Conservation (phyloP, 2,329 filamentous ascomycete genomes). For the Davidsoniella virescens region DNA sequence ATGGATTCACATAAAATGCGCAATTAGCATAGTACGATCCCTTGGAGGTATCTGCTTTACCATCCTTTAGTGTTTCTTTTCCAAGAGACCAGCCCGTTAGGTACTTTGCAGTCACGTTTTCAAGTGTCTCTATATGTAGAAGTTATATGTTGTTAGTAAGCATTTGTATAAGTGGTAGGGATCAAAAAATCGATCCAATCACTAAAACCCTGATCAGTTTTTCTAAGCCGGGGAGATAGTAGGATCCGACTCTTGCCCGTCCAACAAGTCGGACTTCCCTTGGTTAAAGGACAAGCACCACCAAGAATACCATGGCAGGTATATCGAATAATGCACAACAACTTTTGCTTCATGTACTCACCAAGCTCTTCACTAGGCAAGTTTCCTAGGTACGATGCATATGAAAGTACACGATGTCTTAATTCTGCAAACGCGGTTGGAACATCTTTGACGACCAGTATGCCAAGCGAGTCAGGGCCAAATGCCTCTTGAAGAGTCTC, state of each 20-base stretch:
- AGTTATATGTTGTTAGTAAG: constrained; percentile 1
- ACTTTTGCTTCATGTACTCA: constrained; percentile 22
- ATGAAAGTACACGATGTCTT: constrained; percentile 60
- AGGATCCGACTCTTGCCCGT: not conserved
- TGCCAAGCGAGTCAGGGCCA: constrained; percentile 76
- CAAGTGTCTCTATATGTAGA: constrained; percentile 30
- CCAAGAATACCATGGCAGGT: not conserved
- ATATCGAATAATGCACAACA: not conserved
- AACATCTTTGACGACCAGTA: constrained; percentile 82
- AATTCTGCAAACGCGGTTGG: constrained; percentile 55
- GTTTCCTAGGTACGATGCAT: constrained; percentile 77
- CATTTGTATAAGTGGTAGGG: not conserved
- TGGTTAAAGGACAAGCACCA: not conserved
- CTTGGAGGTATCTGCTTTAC: constrained; percentile 63
- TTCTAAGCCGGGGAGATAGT: constrained; percentile 4
- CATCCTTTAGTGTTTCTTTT: constrained; percentile 65
- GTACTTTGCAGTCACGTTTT: constrained; percentile 45
- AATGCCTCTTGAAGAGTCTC: constrained; percentile 63
- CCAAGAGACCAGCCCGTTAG: constrained; percentile 64
- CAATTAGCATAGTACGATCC: constrained; percentile 77
- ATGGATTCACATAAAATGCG: constrained; percentile 54
- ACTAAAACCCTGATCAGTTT: too few relatives aligned
- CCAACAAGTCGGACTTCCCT: constrained; percentile 1
- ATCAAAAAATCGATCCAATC: not conserved
- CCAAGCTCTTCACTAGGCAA: constrained; percentile 56